These are phyloP conservation scores for Sideroxylon spinosum DNA, from an alignment of 179 eudicot genomes.

Conservation along the genomic window DNA sequence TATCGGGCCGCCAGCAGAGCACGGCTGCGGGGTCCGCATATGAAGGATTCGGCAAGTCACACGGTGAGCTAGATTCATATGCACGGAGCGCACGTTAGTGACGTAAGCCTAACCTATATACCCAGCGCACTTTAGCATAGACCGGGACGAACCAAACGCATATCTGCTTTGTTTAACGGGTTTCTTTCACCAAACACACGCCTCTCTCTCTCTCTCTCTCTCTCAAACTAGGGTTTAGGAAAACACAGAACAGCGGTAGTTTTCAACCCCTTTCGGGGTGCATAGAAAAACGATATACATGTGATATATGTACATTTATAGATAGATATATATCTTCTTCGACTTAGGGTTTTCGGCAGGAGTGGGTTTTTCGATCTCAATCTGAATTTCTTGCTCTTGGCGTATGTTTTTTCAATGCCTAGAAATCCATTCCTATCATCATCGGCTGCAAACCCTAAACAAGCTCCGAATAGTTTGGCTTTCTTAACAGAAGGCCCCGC, in stretches of 20 bases:
- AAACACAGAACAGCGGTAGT: neutral
- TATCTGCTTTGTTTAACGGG: slow-evolving; percentile 11
- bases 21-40: too few species aligned
- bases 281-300: too few species aligned
- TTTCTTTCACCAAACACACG: neutral
- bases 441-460: slow-evolving; percentile 7
- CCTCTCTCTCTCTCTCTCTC: neutral
- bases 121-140: slow-evolving; percentile 4
- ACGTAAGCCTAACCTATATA: neutral
- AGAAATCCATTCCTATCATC: neutral
- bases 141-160: neutral
- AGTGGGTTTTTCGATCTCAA: neutral
- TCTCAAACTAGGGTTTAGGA: slow-evolving; percentile 15
- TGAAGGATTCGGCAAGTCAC: too few species aligned
- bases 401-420: slow-evolving; percentile 27
- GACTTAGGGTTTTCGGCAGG: neutral
- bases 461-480: slow-evolving; percentile 3
- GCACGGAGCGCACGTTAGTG: slow-evolving; percentile 16
- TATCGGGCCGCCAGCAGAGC: too few species aligned
- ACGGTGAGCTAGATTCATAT: neutral
- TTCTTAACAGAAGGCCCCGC: slow-evolving; percentile 12
- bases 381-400: neutral
- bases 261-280: neutral
- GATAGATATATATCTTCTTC: too few species aligned
- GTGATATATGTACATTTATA: too few species aligned